These are phyloP conservation scores for Metschnikowia sp. DNA, from an alignment of 805 yeast genomes.

Conservation along the genomic window DNA sequence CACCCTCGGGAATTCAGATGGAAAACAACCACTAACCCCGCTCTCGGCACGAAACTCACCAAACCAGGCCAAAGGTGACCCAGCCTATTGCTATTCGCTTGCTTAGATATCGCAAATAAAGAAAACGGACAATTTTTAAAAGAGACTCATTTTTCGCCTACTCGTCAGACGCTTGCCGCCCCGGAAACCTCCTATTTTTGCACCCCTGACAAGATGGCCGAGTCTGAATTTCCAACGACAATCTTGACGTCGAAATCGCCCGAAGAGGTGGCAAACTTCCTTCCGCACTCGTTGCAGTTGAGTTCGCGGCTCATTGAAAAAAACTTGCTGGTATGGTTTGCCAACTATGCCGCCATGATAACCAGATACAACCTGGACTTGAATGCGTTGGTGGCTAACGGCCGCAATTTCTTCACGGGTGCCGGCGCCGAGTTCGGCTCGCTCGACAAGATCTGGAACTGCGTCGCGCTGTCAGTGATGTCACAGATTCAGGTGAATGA, in stretches of 20 bases:
- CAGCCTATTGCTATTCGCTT: no score
- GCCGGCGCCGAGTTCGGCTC: conserved; percentile 33
- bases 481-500: conserved; percentile 47
- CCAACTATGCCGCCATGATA: conserved; percentile 21
- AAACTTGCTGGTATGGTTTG: conserved; percentile 34
- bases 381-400: conserved; percentile 20
- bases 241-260: conserved; percentile 43
- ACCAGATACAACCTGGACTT: conserved; percentile 21
- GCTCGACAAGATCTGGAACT: conserved; percentile 43
- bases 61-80: no score
- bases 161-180: not conserved
- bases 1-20: not conserved
- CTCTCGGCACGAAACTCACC: not conserved
- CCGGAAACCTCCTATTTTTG: not conserved
- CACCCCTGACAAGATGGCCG: conserved; percentile 10
- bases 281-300: conserved; percentile 33
- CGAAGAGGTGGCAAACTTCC: conserved; percentile 36
- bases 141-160: no score
- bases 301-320: conserved; percentile 28
- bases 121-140: no score
- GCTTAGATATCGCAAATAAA: no score
- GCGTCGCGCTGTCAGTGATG: conserved; percentile 50
- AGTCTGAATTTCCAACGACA: conserved; percentile 28
- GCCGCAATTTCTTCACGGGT: conserved; percentile 19
- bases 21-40: not conserved